These are phyloP conservation scores for Pleurotus platypus DNA, from an alignment of 768 basidiomycete genomes.

Conservation along the genomic window DNA sequence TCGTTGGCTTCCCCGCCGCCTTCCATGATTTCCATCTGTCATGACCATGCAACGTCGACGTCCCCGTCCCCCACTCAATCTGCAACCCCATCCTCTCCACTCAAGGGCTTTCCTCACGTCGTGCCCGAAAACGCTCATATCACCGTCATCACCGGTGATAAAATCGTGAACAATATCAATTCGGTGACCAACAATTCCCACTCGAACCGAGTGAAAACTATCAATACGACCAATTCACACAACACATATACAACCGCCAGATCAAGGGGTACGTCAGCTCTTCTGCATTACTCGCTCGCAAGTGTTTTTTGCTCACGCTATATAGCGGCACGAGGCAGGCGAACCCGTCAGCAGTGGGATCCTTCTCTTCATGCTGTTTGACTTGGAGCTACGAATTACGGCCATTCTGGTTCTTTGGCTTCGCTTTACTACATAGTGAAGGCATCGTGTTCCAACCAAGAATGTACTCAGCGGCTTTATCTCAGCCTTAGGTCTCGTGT, in stretches of 20 bases:
- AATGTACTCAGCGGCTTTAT: no score
- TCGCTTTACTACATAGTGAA: no score
- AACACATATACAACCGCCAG: background rate
- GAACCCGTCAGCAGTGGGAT: no score
- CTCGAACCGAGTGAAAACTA: background rate
- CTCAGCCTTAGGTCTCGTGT: no score
- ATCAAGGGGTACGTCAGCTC: no score
- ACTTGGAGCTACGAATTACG: no score
- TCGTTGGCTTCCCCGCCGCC: background rate
- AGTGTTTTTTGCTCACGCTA: no score
- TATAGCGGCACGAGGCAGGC: no score
- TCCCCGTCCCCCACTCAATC: background rate
- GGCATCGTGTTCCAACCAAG: no score
- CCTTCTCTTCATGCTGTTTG: no score
- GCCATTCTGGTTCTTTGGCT: no score
- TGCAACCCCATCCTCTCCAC: background rate
- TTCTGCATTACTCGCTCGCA: no score
- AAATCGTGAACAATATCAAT: conserved; percentile 1
- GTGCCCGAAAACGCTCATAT: background rate
- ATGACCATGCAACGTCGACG: background rate
- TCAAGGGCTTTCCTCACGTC: background rate
- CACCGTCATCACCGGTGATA: conserved; percentile 4
- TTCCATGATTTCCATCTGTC: background rate
- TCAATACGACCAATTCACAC: conserved; percentile 3
- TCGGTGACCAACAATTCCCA: background rate